Evolutionary conservation across 441 rosid genomes (phyloP), one percentile per base, ranked within the genome.

Genomic region (Hypseocharis bilobata): DNA sequence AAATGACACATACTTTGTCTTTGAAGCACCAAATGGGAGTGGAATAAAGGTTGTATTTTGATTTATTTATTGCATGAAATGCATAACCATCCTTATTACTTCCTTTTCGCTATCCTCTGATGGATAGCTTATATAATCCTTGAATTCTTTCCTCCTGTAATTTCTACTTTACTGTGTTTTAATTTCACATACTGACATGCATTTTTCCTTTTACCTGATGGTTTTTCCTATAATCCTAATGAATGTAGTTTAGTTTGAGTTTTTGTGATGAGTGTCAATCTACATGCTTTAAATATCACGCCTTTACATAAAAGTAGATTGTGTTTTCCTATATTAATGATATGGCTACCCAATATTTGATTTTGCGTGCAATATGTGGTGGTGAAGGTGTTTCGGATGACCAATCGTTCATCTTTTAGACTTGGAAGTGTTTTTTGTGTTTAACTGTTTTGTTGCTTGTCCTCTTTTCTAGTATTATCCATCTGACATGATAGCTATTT

Each of bases 21-120:
- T 91, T 80, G 99, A 89, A 77, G 93, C 99, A 58, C 78, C 88
- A 55, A 88, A 76, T 73, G 60, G 89, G 38, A 93, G 88, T 77
- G 99, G 99, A 80, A 93, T 93, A 76, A 91, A 91, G 99, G 96
- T 93, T 58, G 66, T 71, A 3, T 67, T 65, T 59, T 28, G 29
- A 63, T 68, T 6, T 38, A 4, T 66, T 49, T 69, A 54, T 63
- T 47, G 58, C 47, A 64, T 26, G 36, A 1, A 49, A n/a, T n/a
- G n/a, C n/a, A n/a, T n/a, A n/a, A n/a, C n/a, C n/a, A n/a, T n/a
- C n/a, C n/a, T n/a, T n/a, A n/a, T n/a, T n/a, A n/a, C n/a, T n/a
- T n/a, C n/a, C n/a, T n/a, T n/a, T n/a, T n/a, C n/a, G n/a, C n/a
- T n/a, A n/a, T n/a, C n/a, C n/a, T n/a, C n/a, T n/a, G n/a, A n/a